Conservation (phyloP, 805 yeast species). For the Starmera caribaea region DNA sequence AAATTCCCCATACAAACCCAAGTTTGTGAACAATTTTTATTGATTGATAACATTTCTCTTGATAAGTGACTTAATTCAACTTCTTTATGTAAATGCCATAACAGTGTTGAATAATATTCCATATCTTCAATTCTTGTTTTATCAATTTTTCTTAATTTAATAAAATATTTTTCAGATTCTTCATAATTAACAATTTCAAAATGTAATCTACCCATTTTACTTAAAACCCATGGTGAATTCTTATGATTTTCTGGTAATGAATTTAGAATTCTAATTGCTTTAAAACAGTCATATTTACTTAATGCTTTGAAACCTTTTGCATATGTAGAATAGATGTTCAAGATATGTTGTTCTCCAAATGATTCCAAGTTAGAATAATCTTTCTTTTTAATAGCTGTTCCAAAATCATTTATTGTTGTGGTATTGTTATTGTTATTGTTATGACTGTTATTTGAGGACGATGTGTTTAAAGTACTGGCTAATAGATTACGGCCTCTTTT, state of each 20-base stretch:
- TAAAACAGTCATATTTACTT: slow-evolving; percentile 63
- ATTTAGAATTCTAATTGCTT: slow-evolving; percentile 63
- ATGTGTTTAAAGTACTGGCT: not conserved
- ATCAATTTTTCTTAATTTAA: slow-evolving; percentile 54
- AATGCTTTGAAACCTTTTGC: slow-evolving; percentile 55
- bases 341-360: slow-evolving; percentile 31
- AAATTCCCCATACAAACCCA: slow-evolving; percentile 93
- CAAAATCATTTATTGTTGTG: slow-evolving; percentile 3
- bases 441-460: not conserved
- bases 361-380: slow-evolving; percentile 14
- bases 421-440: not conserved
- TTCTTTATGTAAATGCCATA: slow-evolving; percentile 88
- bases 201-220: slow-evolving; percentile 70
- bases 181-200: slow-evolving; percentile 84
- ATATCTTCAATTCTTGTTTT: slow-evolving; percentile 76
- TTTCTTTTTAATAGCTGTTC: slow-evolving; percentile 12
- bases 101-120: slow-evolving; percentile 82
- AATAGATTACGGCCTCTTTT: slow-evolving; percentile 3
- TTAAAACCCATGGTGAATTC: slow-evolving; percentile 77
- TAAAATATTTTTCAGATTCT: slow-evolving; percentile 58
- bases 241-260: slow-evolving; percentile 53
- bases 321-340: slow-evolving; percentile 39
- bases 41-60: slow-evolving; percentile 64
- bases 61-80: slow-evolving; percentile 73
- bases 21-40: slow-evolving; percentile 63